Evolutionary conservation across 371 early-diverging fungal species (phyloP), one percentile per base, ranked within the genome.

Genomic region (Chytridiales sp.): DNA sequence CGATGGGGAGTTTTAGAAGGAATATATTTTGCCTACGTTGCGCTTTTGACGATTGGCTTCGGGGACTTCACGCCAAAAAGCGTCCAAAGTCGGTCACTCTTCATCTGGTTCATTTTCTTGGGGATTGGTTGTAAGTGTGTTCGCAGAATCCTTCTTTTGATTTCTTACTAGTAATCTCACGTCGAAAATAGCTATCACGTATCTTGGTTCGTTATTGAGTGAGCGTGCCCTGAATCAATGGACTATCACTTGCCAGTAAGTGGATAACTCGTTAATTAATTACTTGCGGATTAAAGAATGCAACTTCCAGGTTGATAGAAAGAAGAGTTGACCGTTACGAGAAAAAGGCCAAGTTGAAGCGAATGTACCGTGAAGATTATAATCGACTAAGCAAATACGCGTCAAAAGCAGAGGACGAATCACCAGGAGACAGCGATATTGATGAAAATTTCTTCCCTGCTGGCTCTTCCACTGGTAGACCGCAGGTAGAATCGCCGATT

Each of bases 91-190:
- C 66, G 74, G 13, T 61, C 75, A 17, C 47, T 79, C 8, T 79
- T 79, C 46, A 70, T 79, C 21, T 79, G 79, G 79, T 72, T 70
- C 43, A 63, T 78, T n/a, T 76, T 74, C 41, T 53, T 74, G 24
- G 79, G 73, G 19, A 22, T 46, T n/a, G 22, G 44, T 8, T 24
- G 9, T 21, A 24, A 44, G n/a, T n/a, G n/a, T n/a, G n/a, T n/a
- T n/a, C n/a, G n/a, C n/a, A n/a, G n/a, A n/a, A n/a, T n/a, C n/a
- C n/a, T n/a, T n/a, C n/a, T n/a, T n/a, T n/a, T n/a, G n/a, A n/a
- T n/a, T n/a, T 44, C 6, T 44, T 22, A 44, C 8, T 17, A 6
- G 8, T 44, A 44, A 44, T 9, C 21, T 24, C 6, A 44, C 22
- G n/a, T 22, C 22, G 39, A 69, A 75, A 43, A 70, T 53, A 19